Evolutionary conservation across 2,329 filamentous ascomycete genomes (phyloP).

Genomic region (Venturiaceae sp.): DNA sequence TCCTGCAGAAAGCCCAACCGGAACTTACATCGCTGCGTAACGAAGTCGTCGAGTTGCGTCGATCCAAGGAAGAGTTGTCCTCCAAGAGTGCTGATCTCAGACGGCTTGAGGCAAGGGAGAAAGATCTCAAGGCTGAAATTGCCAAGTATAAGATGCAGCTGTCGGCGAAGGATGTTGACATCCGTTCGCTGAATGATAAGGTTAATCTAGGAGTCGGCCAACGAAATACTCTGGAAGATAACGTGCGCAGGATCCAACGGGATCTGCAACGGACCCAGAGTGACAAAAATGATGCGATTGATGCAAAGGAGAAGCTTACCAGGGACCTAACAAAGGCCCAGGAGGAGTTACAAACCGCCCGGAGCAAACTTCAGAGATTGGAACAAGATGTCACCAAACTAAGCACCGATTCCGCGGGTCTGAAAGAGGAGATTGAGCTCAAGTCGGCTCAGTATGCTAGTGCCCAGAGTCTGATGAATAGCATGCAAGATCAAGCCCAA

Average conservation of each 20-base stretch:
- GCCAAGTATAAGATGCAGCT: slow-evolving; percentile 58
- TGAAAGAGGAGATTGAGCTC: slow-evolving; percentile 73
- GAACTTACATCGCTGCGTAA: slow-evolving; percentile 71
- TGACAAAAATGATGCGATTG: slow-evolving; percentile 68
- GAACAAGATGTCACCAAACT: slow-evolving; percentile 65
- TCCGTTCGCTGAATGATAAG: slow-evolving; percentile 69
- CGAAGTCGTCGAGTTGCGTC: slow-evolving; percentile 67
- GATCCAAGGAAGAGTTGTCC: slow-evolving; percentile 63
- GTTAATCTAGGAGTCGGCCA: slow-evolving; percentile 63
- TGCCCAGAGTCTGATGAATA: slow-evolving; percentile 75
- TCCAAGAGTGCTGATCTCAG: slow-evolving; percentile 55
- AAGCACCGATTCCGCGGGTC: slow-evolving; percentile 53
- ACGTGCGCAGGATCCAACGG: slow-evolving; percentile 61
- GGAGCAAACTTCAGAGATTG: slow-evolving; percentile 56
- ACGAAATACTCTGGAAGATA: slow-evolving; percentile 68
- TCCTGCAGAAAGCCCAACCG: slow-evolving; percentile 75
- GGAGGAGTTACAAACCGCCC: slow-evolving; percentile 53
- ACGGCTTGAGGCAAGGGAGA: slow-evolving; percentile 71
- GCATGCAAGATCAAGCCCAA: slow-evolving; percentile 84
- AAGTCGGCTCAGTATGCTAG: slow-evolving; percentile 79
- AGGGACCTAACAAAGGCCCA: slow-evolving; percentile 63
- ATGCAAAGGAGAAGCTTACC: slow-evolving; percentile 60
- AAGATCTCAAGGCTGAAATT: slow-evolving; percentile 69
- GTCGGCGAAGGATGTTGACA: slow-evolving; percentile 66
- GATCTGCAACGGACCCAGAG: slow-evolving; percentile 70